Conservation (phyloP, 2,329 filamentous ascomycete genomes). For the Fusarium sp. region DNA sequence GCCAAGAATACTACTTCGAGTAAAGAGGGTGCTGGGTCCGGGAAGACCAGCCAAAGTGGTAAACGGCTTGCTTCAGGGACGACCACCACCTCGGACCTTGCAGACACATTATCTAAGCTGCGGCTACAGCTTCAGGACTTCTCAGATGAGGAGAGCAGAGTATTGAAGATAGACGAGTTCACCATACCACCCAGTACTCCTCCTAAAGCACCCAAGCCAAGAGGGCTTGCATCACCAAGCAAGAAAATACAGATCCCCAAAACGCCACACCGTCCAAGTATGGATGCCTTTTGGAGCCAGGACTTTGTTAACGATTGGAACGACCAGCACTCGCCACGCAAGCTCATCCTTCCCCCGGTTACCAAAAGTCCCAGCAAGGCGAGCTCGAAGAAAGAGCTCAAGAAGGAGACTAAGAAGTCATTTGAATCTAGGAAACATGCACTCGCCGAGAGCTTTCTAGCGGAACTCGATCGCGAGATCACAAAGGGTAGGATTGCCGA, state of each 20-base stretch:
- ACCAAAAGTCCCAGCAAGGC: constrained; percentile 41
- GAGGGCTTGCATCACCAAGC: constrained; percentile 42
- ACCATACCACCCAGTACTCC: constrained; percentile 36
- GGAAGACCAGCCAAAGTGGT: constrained; percentile 3
- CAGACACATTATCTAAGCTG: constrained; percentile 37
- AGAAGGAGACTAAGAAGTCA: constrained; percentile 58
- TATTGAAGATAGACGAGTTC: constrained; percentile 10
- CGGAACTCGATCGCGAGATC: constrained; percentile 72
- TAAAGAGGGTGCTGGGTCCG: not conserved
- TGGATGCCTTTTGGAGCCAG: constrained; percentile 68
- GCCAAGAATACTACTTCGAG: not conserved
- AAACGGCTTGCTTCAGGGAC: not conserved
- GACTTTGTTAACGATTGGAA: constrained; percentile 70
- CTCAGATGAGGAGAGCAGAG: constrained; percentile 33
- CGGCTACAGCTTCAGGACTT: constrained; percentile 35
- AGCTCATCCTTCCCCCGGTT: constrained; percentile 45
- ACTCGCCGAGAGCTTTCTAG: constrained; percentile 70
- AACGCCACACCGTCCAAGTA: constrained; percentile 61
- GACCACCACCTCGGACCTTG: constrained; percentile 33
- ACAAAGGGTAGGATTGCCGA: constrained; percentile 65
- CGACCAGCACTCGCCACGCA: constrained; percentile 65
- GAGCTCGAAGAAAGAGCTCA: constrained; percentile 48
- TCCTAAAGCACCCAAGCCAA: constrained; percentile 25
- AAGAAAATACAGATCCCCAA: constrained; percentile 55
- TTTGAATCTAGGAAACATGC: constrained; percentile 70